Percentiles rank a stretch among this genome's conserved stretches.
Conservation (phyloP, 2,329 filamentous ascomycete genomes). For the Neopestalotiopsis rosae region DNA sequence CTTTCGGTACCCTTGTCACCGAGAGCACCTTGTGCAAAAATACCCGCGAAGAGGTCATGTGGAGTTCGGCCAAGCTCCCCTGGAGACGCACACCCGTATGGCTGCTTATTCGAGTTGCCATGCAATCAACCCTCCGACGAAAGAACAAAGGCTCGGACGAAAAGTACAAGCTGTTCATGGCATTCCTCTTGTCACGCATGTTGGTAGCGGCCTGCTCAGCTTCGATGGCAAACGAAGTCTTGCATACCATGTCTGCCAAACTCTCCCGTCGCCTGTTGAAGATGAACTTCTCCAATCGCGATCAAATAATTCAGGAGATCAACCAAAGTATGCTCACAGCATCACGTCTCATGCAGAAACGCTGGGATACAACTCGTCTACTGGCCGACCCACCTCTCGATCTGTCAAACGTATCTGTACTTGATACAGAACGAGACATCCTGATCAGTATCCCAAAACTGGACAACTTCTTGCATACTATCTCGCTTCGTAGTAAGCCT, state of each 20-base stretch:
- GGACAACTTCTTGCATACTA: not conserved
- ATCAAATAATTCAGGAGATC: not conserved
- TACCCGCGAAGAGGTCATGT: conserved; percentile 60
- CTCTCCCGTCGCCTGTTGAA: conserved; percentile 15
- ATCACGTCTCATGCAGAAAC: not conserved
- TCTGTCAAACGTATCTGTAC: not conserved
- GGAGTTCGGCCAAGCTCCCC: conserved; percentile 28
- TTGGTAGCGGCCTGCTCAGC: not conserved
- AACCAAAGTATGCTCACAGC: not conserved
- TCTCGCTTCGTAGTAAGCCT: not conserved
- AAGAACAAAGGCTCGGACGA: not conserved
- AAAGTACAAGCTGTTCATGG: conserved; percentile 10
- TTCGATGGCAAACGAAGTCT: conserved; percentile 11
- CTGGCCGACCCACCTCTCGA: not conserved
- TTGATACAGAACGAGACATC: not conserved
- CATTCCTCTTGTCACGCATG: conserved; percentile 3
- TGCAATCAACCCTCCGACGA: conserved; percentile 4
- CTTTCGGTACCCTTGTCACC: conserved; percentile 38
- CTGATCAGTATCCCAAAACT: not conserved
- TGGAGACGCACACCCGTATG: conserved; percentile 14
- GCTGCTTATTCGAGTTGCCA: conserved; percentile 10
- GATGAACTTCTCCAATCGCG: not conserved
- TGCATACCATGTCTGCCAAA: conserved; percentile 16
- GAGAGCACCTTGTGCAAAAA: conserved; percentile 50
- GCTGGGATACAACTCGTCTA: not conserved